Conservation (phyloP, 768 basidiomycete species). For the Rhodotorula diobovata region DNA sequence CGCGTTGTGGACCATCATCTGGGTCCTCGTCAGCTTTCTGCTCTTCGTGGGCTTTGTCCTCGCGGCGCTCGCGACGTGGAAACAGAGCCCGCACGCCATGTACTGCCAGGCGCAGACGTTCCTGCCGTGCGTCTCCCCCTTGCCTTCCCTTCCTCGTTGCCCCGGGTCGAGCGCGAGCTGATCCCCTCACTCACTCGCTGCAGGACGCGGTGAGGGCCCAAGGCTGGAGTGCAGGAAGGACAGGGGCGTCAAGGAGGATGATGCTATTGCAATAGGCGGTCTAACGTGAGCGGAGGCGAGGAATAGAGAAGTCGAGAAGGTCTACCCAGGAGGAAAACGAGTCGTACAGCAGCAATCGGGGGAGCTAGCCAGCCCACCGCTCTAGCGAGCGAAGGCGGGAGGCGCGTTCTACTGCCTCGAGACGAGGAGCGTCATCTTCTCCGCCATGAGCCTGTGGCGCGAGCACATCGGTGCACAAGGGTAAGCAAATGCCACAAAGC, state of each 20-base stretch:
- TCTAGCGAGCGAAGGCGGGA: background rate
- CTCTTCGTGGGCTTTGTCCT: slow-evolving; percentile 38
- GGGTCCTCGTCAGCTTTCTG: slow-evolving; percentile 26
- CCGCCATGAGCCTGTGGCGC: slow-evolving; percentile 13
- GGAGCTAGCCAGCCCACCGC: too few relatives aligned
- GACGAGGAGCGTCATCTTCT: slow-evolving; percentile 29
- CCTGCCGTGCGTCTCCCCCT: background rate
- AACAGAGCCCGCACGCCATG: slow-evolving; percentile 33
- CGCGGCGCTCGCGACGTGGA: slow-evolving; percentile 32
- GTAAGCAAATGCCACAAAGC: too few relatives aligned
- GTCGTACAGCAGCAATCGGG: too few relatives aligned
- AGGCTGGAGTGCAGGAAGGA: too few relatives aligned
- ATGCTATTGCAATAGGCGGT: background rate
- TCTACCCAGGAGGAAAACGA: background rate
- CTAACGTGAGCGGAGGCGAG: background rate
- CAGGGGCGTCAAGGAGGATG: too few relatives aligned
- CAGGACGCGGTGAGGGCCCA: background rate
- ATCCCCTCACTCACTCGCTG: background rate
- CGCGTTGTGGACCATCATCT: slow-evolving; percentile 24
- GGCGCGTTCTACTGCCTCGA: background rate
- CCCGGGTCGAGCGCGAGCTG: background rate
- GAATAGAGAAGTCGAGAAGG: background rate
- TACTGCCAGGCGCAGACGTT: slow-evolving; percentile 27
- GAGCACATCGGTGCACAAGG: background rate
- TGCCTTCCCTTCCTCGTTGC: too few relatives aligned